Percentiles rank a stretch among this genome's conserved stretches.
phyloP scores from a whole-genome alignment of 2,329 filamentous ascomycete species.

The Tolypocladium endophyticum region DNA sequence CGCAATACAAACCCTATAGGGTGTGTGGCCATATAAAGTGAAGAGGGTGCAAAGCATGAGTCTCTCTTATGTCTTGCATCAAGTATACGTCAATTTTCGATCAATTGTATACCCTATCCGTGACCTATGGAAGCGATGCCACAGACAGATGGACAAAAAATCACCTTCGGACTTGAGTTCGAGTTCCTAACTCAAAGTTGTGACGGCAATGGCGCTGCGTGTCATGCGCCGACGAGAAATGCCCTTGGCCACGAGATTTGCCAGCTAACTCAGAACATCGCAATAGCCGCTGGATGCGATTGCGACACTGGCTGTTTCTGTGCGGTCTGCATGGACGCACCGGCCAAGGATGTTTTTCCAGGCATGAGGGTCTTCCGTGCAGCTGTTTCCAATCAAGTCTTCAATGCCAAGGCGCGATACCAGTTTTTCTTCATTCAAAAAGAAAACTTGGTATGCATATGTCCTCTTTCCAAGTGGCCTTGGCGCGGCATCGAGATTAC shows the following conservation, averaged over 20 bases:
- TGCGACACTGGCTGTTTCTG: background rate
- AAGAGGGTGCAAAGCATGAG: background rate
- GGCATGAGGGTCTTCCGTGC: background rate
- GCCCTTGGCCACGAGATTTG: background rate
- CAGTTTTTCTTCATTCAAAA: constrained; percentile 8
- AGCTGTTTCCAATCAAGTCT: background rate
- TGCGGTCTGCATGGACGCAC: background rate
- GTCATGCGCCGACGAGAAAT: background rate
- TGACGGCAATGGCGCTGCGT: background rate
- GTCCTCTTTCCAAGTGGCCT: background rate
- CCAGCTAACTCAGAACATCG: background rate
- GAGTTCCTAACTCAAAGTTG: constrained; percentile 8
- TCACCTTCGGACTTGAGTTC: constrained; percentile 13
- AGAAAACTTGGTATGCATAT: constrained; percentile 1
- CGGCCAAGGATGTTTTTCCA: background rate
- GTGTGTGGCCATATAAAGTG: background rate
- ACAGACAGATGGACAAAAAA: background rate
- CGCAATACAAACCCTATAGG: background rate
- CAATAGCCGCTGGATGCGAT: background rate
- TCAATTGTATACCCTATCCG: too few relatives aligned
- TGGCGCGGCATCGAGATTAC: constrained; percentile 11
- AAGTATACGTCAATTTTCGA: too few relatives aligned
- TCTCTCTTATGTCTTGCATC: too few relatives aligned
- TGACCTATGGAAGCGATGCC: background rate
- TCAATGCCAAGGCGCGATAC: background rate